Evolutionary conservation across 106 monocot genomes (phyloP).

Genomic region (Apostasia ramifera): DNA sequence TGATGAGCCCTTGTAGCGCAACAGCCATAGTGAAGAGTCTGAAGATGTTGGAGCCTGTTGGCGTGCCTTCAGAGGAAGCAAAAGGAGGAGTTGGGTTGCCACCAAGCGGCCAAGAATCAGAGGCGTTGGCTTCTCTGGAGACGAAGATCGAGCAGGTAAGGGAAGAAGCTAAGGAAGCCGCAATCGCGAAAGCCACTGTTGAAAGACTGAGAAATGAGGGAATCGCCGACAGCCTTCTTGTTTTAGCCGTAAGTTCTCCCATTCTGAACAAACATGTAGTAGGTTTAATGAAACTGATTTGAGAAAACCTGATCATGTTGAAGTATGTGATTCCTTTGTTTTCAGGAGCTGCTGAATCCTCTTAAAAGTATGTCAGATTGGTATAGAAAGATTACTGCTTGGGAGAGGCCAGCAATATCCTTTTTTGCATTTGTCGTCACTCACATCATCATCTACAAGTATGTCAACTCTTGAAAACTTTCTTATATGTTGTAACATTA

Average conservation of each 20-base stretch:
- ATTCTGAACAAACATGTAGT: not conserved
- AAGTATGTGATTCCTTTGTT: not conserved
- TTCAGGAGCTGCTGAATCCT: constrained; percentile 65
- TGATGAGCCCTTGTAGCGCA: constrained; percentile 50
- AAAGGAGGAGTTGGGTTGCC: constrained; percentile 33
- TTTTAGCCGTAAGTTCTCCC: constrained; percentile 40
- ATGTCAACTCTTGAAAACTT: constrained; percentile 4
- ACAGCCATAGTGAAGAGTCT: constrained; percentile 54
- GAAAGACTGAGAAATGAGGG: constrained; percentile 77
- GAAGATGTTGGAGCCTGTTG: constrained; percentile 21
- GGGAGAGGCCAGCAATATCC: constrained; percentile 63
- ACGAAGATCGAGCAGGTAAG: constrained; percentile 58
- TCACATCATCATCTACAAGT: constrained; percentile 65
- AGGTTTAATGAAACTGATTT: not conserved
- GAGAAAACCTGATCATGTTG: not conserved
- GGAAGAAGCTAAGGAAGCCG: constrained; percentile 53
- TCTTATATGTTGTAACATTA: not conserved
- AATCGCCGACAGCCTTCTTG: constrained; percentile 49
- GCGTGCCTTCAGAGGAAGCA: constrained; percentile 3
- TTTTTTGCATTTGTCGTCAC: constrained; percentile 16
- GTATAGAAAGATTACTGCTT: constrained; percentile 28
- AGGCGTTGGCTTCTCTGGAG: constrained; percentile 45
- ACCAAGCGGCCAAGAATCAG: constrained; percentile 9
- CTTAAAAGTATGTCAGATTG: constrained; percentile 24
- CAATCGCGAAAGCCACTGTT: constrained; percentile 46